Percentiles rank a stretch among this genome's conserved stretches.
Evolutionary conservation across 208 protist genomes (phyloP).

Genomic region (Leishmania amazonensis): DNA sequence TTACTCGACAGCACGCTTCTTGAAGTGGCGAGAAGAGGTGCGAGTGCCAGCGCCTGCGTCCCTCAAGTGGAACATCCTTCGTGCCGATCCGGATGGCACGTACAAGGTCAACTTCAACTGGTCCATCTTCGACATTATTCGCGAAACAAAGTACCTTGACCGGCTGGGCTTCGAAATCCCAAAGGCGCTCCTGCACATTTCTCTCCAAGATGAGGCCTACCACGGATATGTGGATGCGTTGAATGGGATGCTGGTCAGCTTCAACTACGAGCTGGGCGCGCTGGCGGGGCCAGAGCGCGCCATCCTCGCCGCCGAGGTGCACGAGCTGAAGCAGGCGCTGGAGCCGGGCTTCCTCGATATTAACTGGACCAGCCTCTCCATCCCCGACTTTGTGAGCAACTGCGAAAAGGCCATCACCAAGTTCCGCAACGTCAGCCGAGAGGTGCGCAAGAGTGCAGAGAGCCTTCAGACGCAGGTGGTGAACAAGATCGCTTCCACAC

Average conservation of each 20-base stretch:
- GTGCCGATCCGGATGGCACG: conserved; percentile 55
- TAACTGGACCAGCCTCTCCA: conserved; percentile 99
- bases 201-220: conserved; percentile 98
- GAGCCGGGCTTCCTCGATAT: conserved; percentile 95
- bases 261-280: conserved; percentile 86
- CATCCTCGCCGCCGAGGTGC: conserved; percentile 91
- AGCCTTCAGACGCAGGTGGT: conserved; percentile 94
- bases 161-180: conserved; percentile 96
- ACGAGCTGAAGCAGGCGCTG: conserved; percentile 89
- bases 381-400: conserved; percentile 95
- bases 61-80: conserved; percentile 93
- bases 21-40: conserved; percentile 92
- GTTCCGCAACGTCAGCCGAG: conserved; percentile 95
- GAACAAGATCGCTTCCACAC: conserved; percentile 87
- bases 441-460: conserved; percentile 96
- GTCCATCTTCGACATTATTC: conserved; percentile 93
- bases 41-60: conserved; percentile 80
- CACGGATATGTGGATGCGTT: conserved; percentile 94
- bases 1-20: conserved; percentile 91
- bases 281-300: conserved; percentile 91
- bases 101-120: conserved; percentile 96
- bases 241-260: conserved; percentile 94
- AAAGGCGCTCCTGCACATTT: conserved; percentile 96
- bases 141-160: conserved; percentile 98
- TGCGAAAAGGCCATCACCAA: conserved; percentile 95